These are phyloP conservation scores for Raffaelea arxii DNA, from an alignment of 2,329 filamentous ascomycete genomes.

Conservation along the genomic window DNA sequence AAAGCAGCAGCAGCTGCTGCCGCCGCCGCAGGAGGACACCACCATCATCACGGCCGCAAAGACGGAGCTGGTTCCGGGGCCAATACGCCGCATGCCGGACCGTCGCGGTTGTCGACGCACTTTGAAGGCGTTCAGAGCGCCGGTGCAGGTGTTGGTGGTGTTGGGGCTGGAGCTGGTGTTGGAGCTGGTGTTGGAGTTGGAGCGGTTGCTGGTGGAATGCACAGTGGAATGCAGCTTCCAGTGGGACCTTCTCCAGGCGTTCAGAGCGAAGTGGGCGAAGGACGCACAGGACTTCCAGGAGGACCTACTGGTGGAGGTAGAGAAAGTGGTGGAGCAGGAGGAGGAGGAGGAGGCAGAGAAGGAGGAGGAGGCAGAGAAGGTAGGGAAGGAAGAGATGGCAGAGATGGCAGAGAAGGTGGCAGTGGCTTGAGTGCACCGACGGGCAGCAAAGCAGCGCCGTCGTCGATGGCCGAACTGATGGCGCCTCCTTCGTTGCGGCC, in stretches of 20 bases:
- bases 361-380: neutral
- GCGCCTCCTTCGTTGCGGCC: constrained; percentile 46
- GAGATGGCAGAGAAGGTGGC: neutral
- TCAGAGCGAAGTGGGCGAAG: neutral
- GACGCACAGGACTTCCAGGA: neutral
- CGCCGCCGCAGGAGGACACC: neutral
- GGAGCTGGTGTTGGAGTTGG: too few species aligned
- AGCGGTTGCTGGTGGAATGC: neutral
- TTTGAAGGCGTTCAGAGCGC: constrained; percentile 25
- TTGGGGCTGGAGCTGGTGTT: too few species aligned
- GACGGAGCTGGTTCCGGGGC: neutral
- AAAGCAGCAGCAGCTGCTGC: constrained; percentile 6
- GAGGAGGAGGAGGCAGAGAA: neutral
- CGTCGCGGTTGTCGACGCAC: constrained; percentile 27
- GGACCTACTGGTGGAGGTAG: neutral
- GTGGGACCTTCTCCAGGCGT: neutral
- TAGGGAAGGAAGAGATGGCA: neutral
- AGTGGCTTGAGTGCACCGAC: constrained; percentile 10
- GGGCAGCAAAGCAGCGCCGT: constrained; percentile 15
- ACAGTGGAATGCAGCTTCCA: constrained; percentile 7
- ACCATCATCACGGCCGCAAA: constrained; percentile 5
- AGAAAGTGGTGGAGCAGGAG: neutral
- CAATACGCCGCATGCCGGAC: neutral
- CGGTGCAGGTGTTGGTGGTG: neutral
- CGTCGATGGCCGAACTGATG: constrained; percentile 43